Percentiles rank a stretch among this genome's conserved stretches.
phyloP scores from a whole-genome alignment of 768 basidiomycete genomes.

The Leccinum incarnatum region DNA sequence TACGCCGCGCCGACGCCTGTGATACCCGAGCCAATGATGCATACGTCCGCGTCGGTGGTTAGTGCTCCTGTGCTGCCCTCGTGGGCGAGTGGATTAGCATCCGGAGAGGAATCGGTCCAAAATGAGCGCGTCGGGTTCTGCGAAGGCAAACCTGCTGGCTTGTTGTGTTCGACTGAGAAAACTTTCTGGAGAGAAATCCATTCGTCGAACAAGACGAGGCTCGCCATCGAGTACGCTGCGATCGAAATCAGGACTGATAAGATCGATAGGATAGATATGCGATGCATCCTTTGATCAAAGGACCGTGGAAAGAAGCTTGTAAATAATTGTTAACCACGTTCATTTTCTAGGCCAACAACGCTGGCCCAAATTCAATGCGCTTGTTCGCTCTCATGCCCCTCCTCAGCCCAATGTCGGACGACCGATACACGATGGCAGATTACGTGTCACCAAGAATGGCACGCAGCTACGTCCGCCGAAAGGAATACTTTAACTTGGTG shows the following conservation, averaged over 20 bases:
- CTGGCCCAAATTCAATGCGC: too few species aligned
- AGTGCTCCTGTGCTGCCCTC: slow-evolving; percentile 64
- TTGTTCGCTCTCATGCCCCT: too few species aligned
- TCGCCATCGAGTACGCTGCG: slow-evolving; percentile 1
- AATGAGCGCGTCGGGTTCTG: slow-evolving; percentile 67
- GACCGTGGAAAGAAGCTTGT: neutral
- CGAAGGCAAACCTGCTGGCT: slow-evolving; percentile 45
- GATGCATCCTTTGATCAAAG: neutral
- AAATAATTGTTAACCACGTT: neutral
- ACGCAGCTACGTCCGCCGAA: too few species aligned
- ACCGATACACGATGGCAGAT: too few species aligned
- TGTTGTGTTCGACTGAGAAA: slow-evolving; percentile 2
- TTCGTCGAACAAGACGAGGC: neutral
- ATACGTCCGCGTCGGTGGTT: slow-evolving; percentile 63
- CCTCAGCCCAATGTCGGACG: too few species aligned
- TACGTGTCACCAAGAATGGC: too few species aligned
- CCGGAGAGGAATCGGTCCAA: slow-evolving; percentile 58
- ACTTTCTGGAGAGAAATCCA: slow-evolving; percentile 3
- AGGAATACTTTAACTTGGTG: too few species aligned
- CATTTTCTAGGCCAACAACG: too few species aligned
- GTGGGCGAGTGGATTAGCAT: slow-evolving; percentile 62
- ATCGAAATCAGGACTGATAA: slow-evolving; percentile 1
- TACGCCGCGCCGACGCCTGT: slow-evolving; percentile 76
- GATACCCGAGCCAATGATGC: slow-evolving; percentile 78
- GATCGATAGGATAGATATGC: neutral